Conservation (phyloP, 331 rosid species). For the Cydonia oblonga region DNA sequence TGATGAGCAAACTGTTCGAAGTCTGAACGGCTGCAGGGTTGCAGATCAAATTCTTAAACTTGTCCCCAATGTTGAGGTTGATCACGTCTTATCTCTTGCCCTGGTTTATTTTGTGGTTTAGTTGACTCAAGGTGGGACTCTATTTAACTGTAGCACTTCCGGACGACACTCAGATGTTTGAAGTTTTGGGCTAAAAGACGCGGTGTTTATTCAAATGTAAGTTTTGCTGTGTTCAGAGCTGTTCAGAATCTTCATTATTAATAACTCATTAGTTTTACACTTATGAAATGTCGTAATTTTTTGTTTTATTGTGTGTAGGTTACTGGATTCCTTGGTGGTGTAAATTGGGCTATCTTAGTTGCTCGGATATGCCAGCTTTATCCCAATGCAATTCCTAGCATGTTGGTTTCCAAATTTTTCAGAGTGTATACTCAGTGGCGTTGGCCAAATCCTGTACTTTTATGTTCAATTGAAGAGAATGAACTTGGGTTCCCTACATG, state of each 20-base stretch:
- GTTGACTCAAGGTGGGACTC: conserved; percentile 8
- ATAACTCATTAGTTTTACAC: background rate
- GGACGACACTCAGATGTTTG: conserved; percentile 73
- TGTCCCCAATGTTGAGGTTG: conserved; percentile 85
- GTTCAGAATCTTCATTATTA: background rate
- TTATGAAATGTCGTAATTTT: background rate
- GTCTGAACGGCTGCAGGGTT: conserved; percentile 97
- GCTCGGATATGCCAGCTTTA: conserved; percentile 97
- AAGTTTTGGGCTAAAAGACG: conserved; percentile 97
- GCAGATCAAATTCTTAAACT: conserved; percentile 97
- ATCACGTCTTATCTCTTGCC: conserved; percentile 8
- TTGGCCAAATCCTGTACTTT: conserved; percentile 99
- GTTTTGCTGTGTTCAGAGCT: conserved; percentile 11
- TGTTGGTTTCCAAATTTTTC: conserved; percentile 91
- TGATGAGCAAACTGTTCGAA: conserved; percentile 91
- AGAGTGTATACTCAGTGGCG: conserved; percentile 98
- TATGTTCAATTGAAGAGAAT: conserved; percentile 80
- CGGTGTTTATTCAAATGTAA: conserved; percentile 96
- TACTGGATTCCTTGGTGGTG: conserved; percentile 99
- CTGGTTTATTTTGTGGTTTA: conserved; percentile 4
- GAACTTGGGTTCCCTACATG: conserved; percentile 76
- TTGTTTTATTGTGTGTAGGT: conserved; percentile 41
- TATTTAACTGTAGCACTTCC: conserved; percentile 57
- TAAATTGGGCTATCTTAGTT: conserved; percentile 93
- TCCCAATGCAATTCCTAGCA: conserved; percentile 95